Conservation (phyloP, 2,329 filamentous ascomycete genomes). For the Fusarium sp. region DNA sequence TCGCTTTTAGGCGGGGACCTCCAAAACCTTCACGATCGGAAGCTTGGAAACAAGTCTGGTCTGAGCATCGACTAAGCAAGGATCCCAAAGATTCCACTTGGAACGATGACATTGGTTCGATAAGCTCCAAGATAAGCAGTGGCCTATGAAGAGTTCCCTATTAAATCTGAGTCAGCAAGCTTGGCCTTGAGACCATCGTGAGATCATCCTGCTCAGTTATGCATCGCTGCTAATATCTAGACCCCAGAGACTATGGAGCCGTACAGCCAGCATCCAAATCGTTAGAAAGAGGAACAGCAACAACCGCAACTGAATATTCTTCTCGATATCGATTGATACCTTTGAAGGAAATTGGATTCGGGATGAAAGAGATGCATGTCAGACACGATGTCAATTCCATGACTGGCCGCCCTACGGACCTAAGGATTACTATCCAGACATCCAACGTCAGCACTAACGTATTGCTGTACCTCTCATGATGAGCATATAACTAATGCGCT, state of each 20-base stretch:
- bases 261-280: rapidly evolving
- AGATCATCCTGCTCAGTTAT: background rate
- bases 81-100: background rate
- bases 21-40: no score
- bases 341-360: background rate
- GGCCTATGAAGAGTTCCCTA: background rate
- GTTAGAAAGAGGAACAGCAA: rapidly evolving
- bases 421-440: background rate
- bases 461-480: no score
- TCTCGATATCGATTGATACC: no score
- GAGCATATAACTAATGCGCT: background rate
- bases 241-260: rapidly evolving
- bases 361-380: background rate
- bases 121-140: background rate
- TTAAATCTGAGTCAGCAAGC: background rate
- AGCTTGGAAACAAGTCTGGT: no score
- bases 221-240: rapidly evolving
- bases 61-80: background rate
- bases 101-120: background rate
- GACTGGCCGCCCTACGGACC: background rate
- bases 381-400: background rate
- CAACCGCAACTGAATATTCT: rapidly evolving
- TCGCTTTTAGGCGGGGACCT: background rate
- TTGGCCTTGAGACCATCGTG: background rate
- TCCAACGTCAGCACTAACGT: constrained; percentile 15